Base-by-base conservation (phyloP, 495 filamentous ascomycete genomes). In the Aspergillus saccharolyticus region DNA sequence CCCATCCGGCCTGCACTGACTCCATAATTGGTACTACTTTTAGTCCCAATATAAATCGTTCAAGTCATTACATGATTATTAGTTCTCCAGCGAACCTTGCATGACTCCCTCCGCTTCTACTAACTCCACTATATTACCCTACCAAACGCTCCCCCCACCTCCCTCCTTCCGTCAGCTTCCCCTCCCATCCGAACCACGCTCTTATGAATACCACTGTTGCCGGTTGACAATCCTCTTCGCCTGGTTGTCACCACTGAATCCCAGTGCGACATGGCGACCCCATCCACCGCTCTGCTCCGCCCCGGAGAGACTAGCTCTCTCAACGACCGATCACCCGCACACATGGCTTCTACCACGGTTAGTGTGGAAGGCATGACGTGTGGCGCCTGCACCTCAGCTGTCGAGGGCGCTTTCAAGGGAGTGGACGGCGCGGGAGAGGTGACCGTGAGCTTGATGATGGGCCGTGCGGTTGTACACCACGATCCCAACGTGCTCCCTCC, bases 351-450 rank as follows among this genome's bases (percentile, higher is more conserved):
- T n/a, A 97, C 92, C 24, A 96, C 89, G 4, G 74, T 97, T 53
- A 88, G 83, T 68, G 88, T 96, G 24, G 89, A 86, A 57, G 92
- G 92, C 54, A 97, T 97, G 92, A 97, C 92, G 65, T 95, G 92
- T 72, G 90, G 90, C 60, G 86, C 91, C 63, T 96, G 92, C 67
- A 94, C 91, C 18, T 90, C 90, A 17, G 83, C 91, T 8, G 84
- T 96, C 60, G 91, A 96, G 79, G 75, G 78, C 42, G 92, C 86
- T 54, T 94, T 99, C 74, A 88, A 86, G 61, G 81, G 79, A 30
- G 79, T 96, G 17, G 82, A 89, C 12, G 92, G 93, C 21, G 84
- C 89, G 2, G 86, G 85, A 20, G 89, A 80, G 48, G 91, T 96
- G 28, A 94, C 91, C 1, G 88, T 97, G 55, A 96, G 89, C 73